Evolutionary conservation across 768 basidiomycete genomes (phyloP), one percentile per base, ranked within the genome.

Genomic region (Suillus spraguei): DNA sequence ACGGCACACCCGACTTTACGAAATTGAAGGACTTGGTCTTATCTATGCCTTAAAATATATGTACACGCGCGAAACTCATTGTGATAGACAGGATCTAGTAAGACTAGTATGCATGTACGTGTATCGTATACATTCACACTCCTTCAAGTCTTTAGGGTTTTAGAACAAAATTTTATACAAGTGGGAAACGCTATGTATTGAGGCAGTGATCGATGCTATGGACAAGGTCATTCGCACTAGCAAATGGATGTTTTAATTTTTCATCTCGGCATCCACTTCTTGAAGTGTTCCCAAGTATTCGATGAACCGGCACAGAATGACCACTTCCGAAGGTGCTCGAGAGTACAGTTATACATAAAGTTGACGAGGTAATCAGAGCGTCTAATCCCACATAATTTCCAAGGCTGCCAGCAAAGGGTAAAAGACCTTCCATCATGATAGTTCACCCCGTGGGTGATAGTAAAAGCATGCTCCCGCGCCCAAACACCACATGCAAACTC

Each of bases 241-340:
- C 46, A 36, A 22, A n/a, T 11, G 10, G 47, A 54, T 50, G 16
- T 52, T 63, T 28, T 6, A 24, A 16, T 50, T 24, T 47, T 78
- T 20, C 77, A 92, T 72, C 89, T 91, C 42, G 89, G 86, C 91
- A 94, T 93, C 62, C 95, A 81, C 78, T 99, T 97, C 83, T 97
- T 97, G 83, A 98, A 97, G 38, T 95, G 86, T 76, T 97, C 94
- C 92, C 94, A 97, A 99, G 38, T 95, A 87, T 76, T 97, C 94
- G 92, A 94, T 92, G 60, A 93, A 50, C 24, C 16, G 16, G 50
- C 28, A 52, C 28, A 33, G 17, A 52, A 52, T 20, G 10, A 33
- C 32, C 50, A 20, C 32, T 32, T 52, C 10, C 3, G 50, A 52
- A 28, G 28, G 14, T 28, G 13, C 47, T 17, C 28, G 28, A 50